Percentiles rank a stretch among this genome's conserved stretches.
Evolutionary conservation across 2,329 filamentous ascomycete species (phyloP).

Genomic region (Tolypocladium paradoxum): DNA sequence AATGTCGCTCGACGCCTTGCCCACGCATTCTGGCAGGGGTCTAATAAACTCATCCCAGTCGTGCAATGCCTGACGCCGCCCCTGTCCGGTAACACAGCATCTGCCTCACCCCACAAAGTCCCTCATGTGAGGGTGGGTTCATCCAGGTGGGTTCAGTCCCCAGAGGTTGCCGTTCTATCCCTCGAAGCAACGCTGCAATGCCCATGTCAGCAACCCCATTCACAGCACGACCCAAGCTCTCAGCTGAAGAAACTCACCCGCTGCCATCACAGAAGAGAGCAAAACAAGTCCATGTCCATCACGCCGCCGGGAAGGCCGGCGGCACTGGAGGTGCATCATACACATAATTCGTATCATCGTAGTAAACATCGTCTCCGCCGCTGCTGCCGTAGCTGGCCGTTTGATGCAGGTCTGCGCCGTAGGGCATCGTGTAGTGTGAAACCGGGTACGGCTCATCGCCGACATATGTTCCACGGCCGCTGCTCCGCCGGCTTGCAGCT

Average conservation of each 20-base stretch:
- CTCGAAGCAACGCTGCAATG: background rate
- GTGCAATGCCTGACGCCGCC: background rate
- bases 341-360: slow-evolving; percentile 17
- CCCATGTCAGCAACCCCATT: background rate
- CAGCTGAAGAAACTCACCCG: background rate
- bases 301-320: slow-evolving; percentile 1
- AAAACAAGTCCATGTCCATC: background rate
- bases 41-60: background rate
- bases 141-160: background rate
- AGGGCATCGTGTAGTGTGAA: slow-evolving; percentile 16
- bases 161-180: background rate
- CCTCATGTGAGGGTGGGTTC: background rate
- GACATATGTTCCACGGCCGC: slow-evolving; percentile 24
- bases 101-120: background rate
- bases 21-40: background rate
- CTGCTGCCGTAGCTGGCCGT: slow-evolving; percentile 21
- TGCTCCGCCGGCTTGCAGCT: slow-evolving; percentile 31
- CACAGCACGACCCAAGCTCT: background rate
- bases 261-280: background rate
- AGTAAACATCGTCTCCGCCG: slow-evolving; percentile 21
- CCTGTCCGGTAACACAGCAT: background rate
- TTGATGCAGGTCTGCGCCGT: slow-evolving; percentile 12
- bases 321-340: slow-evolving; percentile 13
- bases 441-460: slow-evolving; percentile 22
- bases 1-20: background rate